phyloP scores from a whole-genome alignment of 1,284 basidiomycete genomes.

The Xerocomus nothofagi region DNA sequence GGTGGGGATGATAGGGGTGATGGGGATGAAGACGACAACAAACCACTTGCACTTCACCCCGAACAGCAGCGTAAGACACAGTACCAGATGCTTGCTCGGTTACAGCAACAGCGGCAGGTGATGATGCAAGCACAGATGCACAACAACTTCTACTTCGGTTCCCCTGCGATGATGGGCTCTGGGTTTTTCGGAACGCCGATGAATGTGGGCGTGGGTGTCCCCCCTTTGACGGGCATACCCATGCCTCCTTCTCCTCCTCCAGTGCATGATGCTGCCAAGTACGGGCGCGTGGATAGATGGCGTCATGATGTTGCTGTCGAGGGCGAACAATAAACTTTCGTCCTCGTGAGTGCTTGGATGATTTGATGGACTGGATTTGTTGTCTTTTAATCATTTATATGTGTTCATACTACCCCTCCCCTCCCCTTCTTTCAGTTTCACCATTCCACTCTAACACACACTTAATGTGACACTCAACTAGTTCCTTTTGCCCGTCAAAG shows the following conservation, averaged over 20 bases:
- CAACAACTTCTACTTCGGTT: constrained; percentile 68
- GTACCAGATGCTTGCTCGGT: constrained; percentile 61
- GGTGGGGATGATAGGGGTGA: constrained; percentile 17
- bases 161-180: constrained; percentile 63
- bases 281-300: constrained; percentile 73
- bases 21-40: constrained; percentile 49
- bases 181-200: constrained; percentile 59
- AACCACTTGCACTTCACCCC: constrained; percentile 68
- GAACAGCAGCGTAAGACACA: constrained; percentile 76
- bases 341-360: constrained; percentile 11
- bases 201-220: constrained; percentile 40
- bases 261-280: constrained; percentile 62
- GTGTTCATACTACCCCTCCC: neutral
- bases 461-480: constrained; percentile 2
- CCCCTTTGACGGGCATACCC: constrained; percentile 51
- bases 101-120: constrained; percentile 64
- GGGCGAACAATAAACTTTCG: constrained; percentile 39
- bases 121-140: constrained; percentile 77
- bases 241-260: constrained; percentile 60
- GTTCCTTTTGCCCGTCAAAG: neutral
- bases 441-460: constrained; percentile 8
- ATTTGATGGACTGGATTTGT: constrained; percentile 13
- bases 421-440: neutral
- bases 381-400: constrained; percentile 10
- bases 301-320: constrained; percentile 73